Conservation (phyloP, 345 rosid species). For the Capsella bursapastoris region DNA sequence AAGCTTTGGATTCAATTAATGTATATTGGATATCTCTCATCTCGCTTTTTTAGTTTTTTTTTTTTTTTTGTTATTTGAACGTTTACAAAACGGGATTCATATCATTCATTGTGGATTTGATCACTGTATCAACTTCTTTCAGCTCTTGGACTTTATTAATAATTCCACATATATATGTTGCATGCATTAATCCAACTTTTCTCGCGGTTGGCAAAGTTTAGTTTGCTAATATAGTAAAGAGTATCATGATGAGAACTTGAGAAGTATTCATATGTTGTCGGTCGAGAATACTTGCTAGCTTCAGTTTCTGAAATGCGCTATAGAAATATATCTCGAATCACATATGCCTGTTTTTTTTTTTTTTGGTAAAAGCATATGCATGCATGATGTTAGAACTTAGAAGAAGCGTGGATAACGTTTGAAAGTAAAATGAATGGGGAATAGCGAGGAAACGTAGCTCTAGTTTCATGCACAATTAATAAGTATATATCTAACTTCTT, state of each 20-base stretch:
- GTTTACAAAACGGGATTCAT: background rate
- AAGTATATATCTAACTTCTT: background rate
- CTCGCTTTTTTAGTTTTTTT: background rate
- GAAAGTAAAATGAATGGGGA: conserved; percentile 29
- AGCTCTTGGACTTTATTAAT: background rate
- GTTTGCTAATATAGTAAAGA: background rate
- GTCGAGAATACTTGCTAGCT: background rate
- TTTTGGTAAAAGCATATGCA: too few relatives aligned
- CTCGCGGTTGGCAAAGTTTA: background rate
- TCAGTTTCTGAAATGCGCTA: background rate
- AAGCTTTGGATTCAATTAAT: conserved; percentile 5
- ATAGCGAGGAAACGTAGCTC: conserved; percentile 29
- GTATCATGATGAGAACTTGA: background rate
- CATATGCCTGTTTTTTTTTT: background rate
- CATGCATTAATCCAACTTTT: background rate
- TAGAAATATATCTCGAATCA: background rate
- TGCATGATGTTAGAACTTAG: background rate
- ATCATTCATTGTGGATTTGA: background rate
- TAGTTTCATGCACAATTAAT: conserved; percentile 31
- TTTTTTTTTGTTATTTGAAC: background rate
- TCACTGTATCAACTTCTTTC: background rate
- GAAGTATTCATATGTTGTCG: background rate
- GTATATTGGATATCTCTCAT: background rate
- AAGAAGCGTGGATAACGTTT: conserved; percentile 2
- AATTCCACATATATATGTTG: background rate